A percentile compares a stretch with the other conserved stretches of the same genome.
phyloP scores from a whole-genome alignment of 352 stramenopile species.

The Phytophthora tentaculata region DNA sequence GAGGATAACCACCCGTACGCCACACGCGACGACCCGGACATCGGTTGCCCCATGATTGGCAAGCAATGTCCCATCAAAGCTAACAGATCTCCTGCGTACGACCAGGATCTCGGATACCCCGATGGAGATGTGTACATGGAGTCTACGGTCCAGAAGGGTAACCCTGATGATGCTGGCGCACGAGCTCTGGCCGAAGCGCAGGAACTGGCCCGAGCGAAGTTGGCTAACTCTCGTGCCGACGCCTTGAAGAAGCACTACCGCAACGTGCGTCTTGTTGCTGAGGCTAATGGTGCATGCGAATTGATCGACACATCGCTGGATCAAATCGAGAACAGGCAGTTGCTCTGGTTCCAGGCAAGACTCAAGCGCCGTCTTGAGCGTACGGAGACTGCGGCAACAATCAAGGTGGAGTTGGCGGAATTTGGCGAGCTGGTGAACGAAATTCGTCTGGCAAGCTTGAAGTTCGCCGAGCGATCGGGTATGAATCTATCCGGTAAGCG shows the following conservation, averaged over 20 bases:
- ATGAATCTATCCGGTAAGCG: constrained; percentile 90
- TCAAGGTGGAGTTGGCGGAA: constrained; percentile 86
- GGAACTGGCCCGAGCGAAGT: constrained; percentile 62
- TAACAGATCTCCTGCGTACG: constrained; percentile 77
- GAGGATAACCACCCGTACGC: constrained; percentile 89
- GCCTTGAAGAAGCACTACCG: constrained; percentile 90
- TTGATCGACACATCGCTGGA: constrained; percentile 79
- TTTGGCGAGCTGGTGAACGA: constrained; percentile 87
- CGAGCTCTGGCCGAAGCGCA: constrained; percentile 73
- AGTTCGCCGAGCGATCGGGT: constrained; percentile 85
- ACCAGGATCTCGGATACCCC: constrained; percentile 81
- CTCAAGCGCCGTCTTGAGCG: constrained; percentile 75
- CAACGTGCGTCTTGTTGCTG: constrained; percentile 79
- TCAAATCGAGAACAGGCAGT: constrained; percentile 71
- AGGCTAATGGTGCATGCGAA: constrained; percentile 84
- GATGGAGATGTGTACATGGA: constrained; percentile 84
- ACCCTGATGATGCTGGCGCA: constrained; percentile 72
- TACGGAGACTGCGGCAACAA: constrained; percentile 82
- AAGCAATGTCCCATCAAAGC: constrained; percentile 93
- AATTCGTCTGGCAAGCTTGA: constrained; percentile 71
- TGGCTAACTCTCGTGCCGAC: constrained; percentile 77
- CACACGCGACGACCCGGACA: constrained; percentile 81
- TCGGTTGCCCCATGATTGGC: constrained; percentile 87
- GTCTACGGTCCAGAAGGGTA: constrained; percentile 70
- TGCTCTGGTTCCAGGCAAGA: constrained; percentile 79